These are phyloP conservation scores for Fistulina hepatica DNA, from an alignment of 1,284 basidiomycete species.

Conservation along the genomic window DNA sequence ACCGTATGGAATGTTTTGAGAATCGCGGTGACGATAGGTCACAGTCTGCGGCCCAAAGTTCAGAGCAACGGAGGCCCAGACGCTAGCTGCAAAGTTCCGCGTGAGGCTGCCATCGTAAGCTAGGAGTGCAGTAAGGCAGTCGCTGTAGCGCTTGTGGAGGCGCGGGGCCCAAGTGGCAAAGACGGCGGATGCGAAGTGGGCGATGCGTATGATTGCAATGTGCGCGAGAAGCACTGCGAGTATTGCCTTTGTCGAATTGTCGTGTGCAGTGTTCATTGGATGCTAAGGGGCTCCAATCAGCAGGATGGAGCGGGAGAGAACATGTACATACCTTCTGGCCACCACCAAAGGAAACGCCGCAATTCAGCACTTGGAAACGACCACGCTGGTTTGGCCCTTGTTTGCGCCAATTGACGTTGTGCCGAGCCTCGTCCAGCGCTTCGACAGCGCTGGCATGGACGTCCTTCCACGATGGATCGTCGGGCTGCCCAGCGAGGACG, in stretches of 20 bases:
- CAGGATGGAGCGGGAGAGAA: too few species aligned
- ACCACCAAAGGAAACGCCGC: background rate
- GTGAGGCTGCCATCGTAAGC: background rate
- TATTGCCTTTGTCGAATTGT: background rate
- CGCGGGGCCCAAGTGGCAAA: background rate
- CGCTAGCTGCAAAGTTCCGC: background rate
- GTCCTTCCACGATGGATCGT: background rate
- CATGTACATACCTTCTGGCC: too few species aligned
- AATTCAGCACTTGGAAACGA: background rate
- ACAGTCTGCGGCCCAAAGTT: slow-evolving; percentile 1
- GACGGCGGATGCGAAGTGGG: background rate
- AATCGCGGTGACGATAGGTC: slow-evolving; percentile 1
- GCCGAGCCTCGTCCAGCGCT: background rate
- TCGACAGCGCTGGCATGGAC: background rate
- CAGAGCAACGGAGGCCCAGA: background rate
- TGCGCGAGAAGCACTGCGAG: background rate
- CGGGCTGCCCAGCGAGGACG: background rate
- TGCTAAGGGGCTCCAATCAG: too few species aligned
- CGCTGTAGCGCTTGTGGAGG: background rate
- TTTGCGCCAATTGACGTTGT: background rate
- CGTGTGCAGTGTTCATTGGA: background rate
- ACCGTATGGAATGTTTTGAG: background rate
- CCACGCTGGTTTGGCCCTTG: background rate
- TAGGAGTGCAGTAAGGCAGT: background rate
- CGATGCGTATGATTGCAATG: background rate